Percentiles rank a stretch among this genome's conserved stretches.
Evolutionary conservation across 176 grass and related monocot species (phyloP).

Genomic region (Eragrostis nindensis): DNA sequence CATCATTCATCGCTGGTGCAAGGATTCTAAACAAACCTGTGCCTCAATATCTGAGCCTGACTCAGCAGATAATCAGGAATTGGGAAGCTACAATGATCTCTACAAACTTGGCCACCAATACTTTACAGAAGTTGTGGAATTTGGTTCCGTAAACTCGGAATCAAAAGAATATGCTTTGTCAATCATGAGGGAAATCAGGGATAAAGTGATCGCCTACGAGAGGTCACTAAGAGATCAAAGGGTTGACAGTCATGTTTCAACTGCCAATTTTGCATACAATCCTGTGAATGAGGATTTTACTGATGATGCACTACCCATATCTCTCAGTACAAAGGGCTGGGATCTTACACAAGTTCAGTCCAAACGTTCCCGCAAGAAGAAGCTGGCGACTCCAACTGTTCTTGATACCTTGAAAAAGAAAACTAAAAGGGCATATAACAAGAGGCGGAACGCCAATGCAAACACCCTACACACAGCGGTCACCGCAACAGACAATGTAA

Average conservation of each 20-base stretch:
- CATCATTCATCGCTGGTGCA: conserved; percentile 79
- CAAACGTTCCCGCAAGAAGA: conserved; percentile 75
- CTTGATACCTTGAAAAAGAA: conserved; percentile 77
- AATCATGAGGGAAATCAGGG: conserved; percentile 71
- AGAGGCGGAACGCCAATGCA: conserved; percentile 66
- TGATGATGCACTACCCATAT: conserved; percentile 66
- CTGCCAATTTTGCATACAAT: conserved; percentile 76
- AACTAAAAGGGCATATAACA: conserved; percentile 71
- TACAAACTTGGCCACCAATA: conserved; percentile 69
- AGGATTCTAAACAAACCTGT: conserved; percentile 77
- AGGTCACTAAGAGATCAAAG: conserved; percentile 78
- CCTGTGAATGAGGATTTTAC: conserved; percentile 86
- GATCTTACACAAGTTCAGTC: conserved; percentile 62
- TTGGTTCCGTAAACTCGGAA: conserved; percentile 63
- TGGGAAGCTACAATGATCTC: conserved; percentile 73
- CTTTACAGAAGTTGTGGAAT: conserved; percentile 76
- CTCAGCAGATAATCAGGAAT: conserved; percentile 50
- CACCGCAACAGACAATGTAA: conserved; percentile 30
- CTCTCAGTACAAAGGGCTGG: conserved; percentile 76
- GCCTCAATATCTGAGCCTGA: conserved; percentile 48
- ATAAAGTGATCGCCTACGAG: conserved; percentile 84
- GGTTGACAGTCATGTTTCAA: conserved; percentile 65
- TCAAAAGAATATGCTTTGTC: conserved; percentile 76
- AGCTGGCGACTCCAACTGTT: conserved; percentile 60
- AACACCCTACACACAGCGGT: conserved; percentile 45